These are phyloP conservation scores for sunflower (Helianthus annuus) DNA, from an alignment of 129 eudicot genomes.

Conservation along the genomic window HanXRQr2.0-SUNRISE NC_035439.2:23203697-23204196, in stretches of 20 bases:
- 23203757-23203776: too few species aligned
- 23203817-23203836: too few species aligned
- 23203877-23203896: too few species aligned
- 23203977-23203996: not conserved
- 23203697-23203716: too few species aligned
- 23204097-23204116: conserved; percentile 11
- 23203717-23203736: too few species aligned
- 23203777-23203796: not conserved
- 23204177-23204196: conserved; percentile 68
- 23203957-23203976: not conserved
- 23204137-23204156: conserved; percentile 19
- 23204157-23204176: conserved; percentile 38
- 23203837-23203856: too few species aligned
- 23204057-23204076: conserved; percentile 6
- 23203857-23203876: too few species aligned
- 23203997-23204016: not conserved
- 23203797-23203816: too few species aligned
- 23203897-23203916: too few species aligned
- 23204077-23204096: not conserved
- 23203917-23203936: too few species aligned
- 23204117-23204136: conserved; percentile 4
- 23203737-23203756: too few species aligned
- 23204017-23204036: conserved; percentile 11
- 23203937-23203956: too few species aligned
- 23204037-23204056: not conserved